A percentile compares a stretch with the other conserved stretches of the same genome.
These are phyloP conservation scores for Xanthoconium stramineum DNA, from an alignment of 768 basidiomycete genomes.

Conservation along the genomic window DNA sequence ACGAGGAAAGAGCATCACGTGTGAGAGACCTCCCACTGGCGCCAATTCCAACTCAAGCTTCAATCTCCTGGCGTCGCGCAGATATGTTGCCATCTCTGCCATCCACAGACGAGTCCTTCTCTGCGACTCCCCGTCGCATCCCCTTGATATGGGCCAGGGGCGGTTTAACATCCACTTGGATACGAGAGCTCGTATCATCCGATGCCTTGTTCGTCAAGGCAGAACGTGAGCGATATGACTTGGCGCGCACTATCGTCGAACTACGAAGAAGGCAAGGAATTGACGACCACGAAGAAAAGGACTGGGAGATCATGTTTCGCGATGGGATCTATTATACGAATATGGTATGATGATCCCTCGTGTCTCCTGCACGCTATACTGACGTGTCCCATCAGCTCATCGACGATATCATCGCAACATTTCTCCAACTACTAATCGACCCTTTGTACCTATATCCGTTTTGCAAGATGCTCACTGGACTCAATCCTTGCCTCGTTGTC, in stretches of 20 bases:
- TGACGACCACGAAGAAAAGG: slow-evolving; percentile 59
- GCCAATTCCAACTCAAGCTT: slow-evolving; percentile 15
- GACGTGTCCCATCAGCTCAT: slow-evolving; percentile 48
- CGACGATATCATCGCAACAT: slow-evolving; percentile 70
- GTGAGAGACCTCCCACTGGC: slow-evolving; percentile 17
- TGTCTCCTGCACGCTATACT: not conserved
- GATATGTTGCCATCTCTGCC: slow-evolving; percentile 28
- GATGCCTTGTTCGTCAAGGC: slow-evolving; percentile 77
- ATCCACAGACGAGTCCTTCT: slow-evolving; percentile 13
- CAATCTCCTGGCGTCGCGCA: slow-evolving; percentile 25
- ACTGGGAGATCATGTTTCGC: slow-evolving; percentile 69
- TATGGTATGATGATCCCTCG: slow-evolving; percentile 52
- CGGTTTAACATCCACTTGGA: slow-evolving; percentile 72
- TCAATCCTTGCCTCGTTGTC: slow-evolving; percentile 62
- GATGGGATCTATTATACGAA: slow-evolving; percentile 82
- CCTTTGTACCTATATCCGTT: slow-evolving; percentile 64
- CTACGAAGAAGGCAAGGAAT: slow-evolving; percentile 57
- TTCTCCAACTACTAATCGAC: slow-evolving; percentile 64
- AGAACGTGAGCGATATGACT: slow-evolving; percentile 77
- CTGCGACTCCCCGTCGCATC: slow-evolving; percentile 18
- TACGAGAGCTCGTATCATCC: slow-evolving; percentile 67
- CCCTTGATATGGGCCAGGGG: slow-evolving; percentile 72
- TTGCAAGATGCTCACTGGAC: slow-evolving; percentile 82
- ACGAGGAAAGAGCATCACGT: slow-evolving; percentile 45
- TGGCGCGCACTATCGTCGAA: slow-evolving; percentile 75